Evolutionary conservation across 2,329 filamentous ascomycete species (phyloP).

Genomic region (Ramichloridium luteum): DNA sequence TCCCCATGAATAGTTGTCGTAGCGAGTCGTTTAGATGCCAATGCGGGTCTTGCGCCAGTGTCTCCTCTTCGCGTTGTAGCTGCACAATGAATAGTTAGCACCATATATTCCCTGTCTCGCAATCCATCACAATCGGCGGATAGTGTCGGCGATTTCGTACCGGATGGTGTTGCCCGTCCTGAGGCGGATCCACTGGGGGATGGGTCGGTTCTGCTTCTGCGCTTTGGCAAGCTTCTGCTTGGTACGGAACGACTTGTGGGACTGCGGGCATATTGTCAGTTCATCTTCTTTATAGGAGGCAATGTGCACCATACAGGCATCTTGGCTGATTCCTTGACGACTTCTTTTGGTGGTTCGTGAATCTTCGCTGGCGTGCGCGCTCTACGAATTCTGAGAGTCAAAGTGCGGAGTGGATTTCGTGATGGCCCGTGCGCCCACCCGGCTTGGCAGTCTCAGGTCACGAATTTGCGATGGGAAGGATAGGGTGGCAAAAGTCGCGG

Average conservation of each 20-base stretch:
- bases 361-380: too few species aligned
- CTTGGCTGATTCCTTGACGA: conserved; percentile 16
- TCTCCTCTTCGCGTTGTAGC: conserved; percentile 99
- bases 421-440: background rate
- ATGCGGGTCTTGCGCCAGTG: conserved; percentile 99
- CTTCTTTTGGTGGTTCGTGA: conserved; percentile 10
- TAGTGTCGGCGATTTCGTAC: conserved; percentile 49
- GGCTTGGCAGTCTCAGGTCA: background rate
- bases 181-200: conserved; percentile 99
- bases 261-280: conserved; percentile 43
- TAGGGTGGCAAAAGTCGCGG: too few species aligned
- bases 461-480: too few species aligned
- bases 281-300: too few species aligned
- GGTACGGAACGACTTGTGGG: conserved; percentile 99
- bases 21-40: conserved; percentile 71
- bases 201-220: conserved; percentile 99
- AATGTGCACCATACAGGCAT: conserved; percentile 22
- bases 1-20: conserved; percentile 8
- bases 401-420: background rate
- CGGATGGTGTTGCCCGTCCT: conserved; percentile 98
- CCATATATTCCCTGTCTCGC: background rate
- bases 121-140: too few species aligned
- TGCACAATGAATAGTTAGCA: conserved; percentile 29
- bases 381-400: background rate
- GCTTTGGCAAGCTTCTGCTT: conserved; percentile 99